Base-by-base conservation (phyloP, 371 early-diverging fungal genomes). In the Basidiobolus meristosporus region DNA sequence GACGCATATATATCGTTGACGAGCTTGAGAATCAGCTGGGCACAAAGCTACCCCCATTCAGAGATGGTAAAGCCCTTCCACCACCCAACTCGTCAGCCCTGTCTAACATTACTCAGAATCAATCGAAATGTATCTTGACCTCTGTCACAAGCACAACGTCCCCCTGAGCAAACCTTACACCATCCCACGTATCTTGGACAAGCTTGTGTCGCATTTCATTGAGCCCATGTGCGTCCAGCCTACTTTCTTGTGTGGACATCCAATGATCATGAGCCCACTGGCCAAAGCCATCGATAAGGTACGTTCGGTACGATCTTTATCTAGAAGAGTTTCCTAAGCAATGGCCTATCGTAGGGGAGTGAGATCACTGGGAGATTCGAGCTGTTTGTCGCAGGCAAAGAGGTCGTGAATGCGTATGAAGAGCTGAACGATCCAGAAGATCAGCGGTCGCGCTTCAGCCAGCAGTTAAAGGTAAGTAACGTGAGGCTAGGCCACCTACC, bases 351-450 rank as follows among this genome's bases (percentile, higher is more conserved):
- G 10, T 36, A 36, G 36, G 36, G 3, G 26, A 3, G 26, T 4
- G 18, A 19, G 36, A 21, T 36, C 14, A 19, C 36, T 64, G 99
- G 98, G 63, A 86, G 99, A 48, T 99, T 99, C 61, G 99, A 99
- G 66, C 67, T 90, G 53, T 99, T 99, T 56, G 90, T 98, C 11
- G 97, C 96, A 50, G 89, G 93, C 54, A 98, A 97, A 80, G 99
- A 99, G 63, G 73, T 99, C 34, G 79, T 81, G 67, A 98, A 98
- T 62, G 92, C 98, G 16, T 98, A 98, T 74, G 88, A 90, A 23
- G 99, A 98, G 67, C 72, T 98, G 59, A 98, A 98, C 71, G 96
- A 98, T 65, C 99, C 99, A 20, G 63, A 80, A 51, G 98, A 95
- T 48, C 98, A 98, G 62, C 81, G 93, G 48, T 73, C 86, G 55